phyloP scores from a whole-genome alignment of 78 protist genomes.

The Bodo saltans region DNA sequence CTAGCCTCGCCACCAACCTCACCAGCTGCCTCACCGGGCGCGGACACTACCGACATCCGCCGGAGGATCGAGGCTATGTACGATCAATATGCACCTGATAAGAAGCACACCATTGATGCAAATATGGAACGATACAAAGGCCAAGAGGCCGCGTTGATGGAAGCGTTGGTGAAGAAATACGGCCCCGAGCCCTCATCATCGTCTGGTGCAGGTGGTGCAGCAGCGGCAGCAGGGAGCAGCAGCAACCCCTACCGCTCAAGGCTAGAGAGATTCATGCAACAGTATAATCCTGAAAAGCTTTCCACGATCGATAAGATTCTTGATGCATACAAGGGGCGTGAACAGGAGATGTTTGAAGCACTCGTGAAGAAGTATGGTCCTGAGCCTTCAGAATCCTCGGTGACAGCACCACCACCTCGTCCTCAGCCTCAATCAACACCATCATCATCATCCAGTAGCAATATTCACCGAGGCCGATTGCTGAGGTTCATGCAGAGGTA shows the following conservation, averaged over 20 bases:
- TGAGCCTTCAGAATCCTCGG: background rate
- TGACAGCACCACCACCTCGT: background rate
- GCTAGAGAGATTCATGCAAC: background rate
- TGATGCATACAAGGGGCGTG: background rate
- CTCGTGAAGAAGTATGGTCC: slow-evolving; percentile 18
- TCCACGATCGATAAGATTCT: background rate
- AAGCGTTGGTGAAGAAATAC: slow-evolving; percentile 8
- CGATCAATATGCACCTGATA: background rate
- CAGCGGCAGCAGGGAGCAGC: too few relatives aligned
- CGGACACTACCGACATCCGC: too few relatives aligned
- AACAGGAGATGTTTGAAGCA: background rate
- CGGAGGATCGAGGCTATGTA: background rate
- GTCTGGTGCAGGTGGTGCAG: background rate
- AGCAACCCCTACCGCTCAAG: too few relatives aligned
- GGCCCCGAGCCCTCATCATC: slow-evolving; percentile 19
- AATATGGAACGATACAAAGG: background rate
- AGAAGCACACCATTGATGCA: background rate
- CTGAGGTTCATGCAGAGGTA: background rate
- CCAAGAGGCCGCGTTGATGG: background rate
- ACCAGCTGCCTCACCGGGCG: too few relatives aligned
- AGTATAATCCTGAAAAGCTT: background rate
- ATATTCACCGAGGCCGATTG: background rate
- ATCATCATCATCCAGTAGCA: background rate
- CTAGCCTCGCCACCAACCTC: too few relatives aligned
- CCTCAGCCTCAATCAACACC: background rate